A percentile compares a stretch with the other conserved stretches of the same genome.
phyloP scores from a whole-genome alignment of 495 filamentous ascomycete genomes.

The Penicillium pulvis region DNA sequence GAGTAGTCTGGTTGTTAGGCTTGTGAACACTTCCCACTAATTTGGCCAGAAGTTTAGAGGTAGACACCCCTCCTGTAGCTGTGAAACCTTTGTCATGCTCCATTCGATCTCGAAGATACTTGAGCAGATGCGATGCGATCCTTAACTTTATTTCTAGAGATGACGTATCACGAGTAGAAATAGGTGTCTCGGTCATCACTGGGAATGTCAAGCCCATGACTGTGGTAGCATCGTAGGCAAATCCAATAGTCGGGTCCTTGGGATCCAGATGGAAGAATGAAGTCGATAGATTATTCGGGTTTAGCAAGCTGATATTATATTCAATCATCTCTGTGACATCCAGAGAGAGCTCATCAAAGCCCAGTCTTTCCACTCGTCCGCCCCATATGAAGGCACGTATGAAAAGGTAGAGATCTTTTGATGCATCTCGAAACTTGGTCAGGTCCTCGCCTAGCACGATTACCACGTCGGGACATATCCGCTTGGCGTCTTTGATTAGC shows the following conservation, averaged over 20 bases:
- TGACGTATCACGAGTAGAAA: conserved; percentile 5
- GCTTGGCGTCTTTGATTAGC: conserved; percentile 77
- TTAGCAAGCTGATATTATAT: conserved; percentile 74
- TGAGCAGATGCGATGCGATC: conserved; percentile 74
- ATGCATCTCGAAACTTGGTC: conserved; percentile 80
- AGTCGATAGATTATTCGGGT: conserved; percentile 58
- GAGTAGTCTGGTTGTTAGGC: conserved; percentile 80
- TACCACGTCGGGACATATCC: conserved; percentile 79
- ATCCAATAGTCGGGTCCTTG: conserved; percentile 76
- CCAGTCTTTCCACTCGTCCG: conserved; percentile 72
- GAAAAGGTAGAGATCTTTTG: conserved; percentile 74
- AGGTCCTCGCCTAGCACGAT: conserved; percentile 87
- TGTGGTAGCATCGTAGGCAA: conserved; percentile 69
- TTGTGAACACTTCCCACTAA: conserved; percentile 83
- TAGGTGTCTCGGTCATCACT: neutral
- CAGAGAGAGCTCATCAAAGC: conserved; percentile 82
- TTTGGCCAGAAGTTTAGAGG: conserved; percentile 82
- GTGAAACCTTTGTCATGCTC: conserved; percentile 83
- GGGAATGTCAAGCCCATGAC: conserved; percentile 63
- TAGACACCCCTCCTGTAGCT: conserved; percentile 83
- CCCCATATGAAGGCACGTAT: conserved; percentile 73
- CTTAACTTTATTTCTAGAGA: conserved; percentile 56
- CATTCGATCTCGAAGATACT: conserved; percentile 67
- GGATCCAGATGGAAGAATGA: conserved; percentile 82
- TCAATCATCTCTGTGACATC: conserved; percentile 85